Conservation (phyloP, 2,329 filamentous ascomycete species). For the Colletotrichum spaethianum region DNA sequence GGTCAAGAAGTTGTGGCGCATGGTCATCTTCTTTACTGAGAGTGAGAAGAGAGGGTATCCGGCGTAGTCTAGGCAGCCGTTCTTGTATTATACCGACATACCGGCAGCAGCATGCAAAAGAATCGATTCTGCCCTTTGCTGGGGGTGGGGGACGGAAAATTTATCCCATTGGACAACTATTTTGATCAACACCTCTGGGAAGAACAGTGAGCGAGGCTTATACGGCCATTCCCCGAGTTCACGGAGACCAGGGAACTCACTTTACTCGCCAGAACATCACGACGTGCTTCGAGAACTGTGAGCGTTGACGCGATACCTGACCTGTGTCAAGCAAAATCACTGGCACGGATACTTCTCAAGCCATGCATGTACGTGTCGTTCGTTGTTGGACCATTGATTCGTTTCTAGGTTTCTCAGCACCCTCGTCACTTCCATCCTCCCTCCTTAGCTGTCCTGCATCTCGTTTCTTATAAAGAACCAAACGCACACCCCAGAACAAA, state of each 20-base stretch:
- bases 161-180: neutral
- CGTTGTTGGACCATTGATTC: slow-evolving; percentile 3
- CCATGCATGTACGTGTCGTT: slow-evolving; percentile 19
- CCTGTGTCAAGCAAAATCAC: neutral
- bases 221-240: slow-evolving; percentile 16
- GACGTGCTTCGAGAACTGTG: slow-evolving; percentile 2
- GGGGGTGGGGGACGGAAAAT: neutral
- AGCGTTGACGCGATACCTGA: neutral
- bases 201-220: slow-evolving; percentile 19
- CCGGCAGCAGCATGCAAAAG: slow-evolving; percentile 10
- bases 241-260: slow-evolving; percentile 23
- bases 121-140: neutral
- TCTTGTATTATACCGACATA: slow-evolving; percentile 34
- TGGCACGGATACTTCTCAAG: neutral
- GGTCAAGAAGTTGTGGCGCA: slow-evolving; percentile 97
- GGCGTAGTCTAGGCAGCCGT: slow-evolving; percentile 59
- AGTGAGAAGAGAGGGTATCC: slow-evolving; percentile 91
- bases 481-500: neutral
- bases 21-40: slow-evolving; percentile 98
- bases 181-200: neutral
- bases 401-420: neutral
- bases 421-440: neutral
- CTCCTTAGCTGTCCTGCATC: neutral
- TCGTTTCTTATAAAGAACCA: neutral
- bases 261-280: neutral